Base-by-base conservation (phyloP, 768 basidiomycete genomes). In the Gautieria morchelliformis region DNA sequence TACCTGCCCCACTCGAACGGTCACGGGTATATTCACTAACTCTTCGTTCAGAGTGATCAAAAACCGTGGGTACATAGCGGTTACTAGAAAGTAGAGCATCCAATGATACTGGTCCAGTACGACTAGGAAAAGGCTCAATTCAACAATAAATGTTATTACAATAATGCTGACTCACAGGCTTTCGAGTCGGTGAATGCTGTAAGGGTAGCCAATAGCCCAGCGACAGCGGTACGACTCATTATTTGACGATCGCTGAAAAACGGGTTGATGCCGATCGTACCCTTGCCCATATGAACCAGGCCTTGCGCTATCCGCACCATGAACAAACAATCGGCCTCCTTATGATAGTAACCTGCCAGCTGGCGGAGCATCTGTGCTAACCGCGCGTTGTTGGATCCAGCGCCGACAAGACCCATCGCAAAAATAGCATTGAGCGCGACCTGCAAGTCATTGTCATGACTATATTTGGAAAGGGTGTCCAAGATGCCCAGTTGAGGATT, bases 281-380 rank as follows among this genome's bases (percentile, higher is more conserved):
- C 96, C 72, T 99, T 99, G 69, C 96, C 96, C 94, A 98, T 94
- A 70, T 97, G 93, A n/a, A 97, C 88, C 64, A 98, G 72, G 19
- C 96, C 96, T 71, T 97, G 89, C 2, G 95, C 91, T 58, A 99
- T 83, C 55, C 96, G 85, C 19, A 97, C 94, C 78, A 91, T 89
- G 70, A 99, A 98, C 64, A 97, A 71, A 67, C 92, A 95, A 66
- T 99, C 93, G 0, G 94, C 84, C 70, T 99, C 96, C 69, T 97
- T 97, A 72, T 89, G 80, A 71, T 99, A 99, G 74, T 98, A 99
- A n/a, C 90, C 90, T 11, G 95, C 93, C 4, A 99, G 79, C 67
- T 94, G 93, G 42, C 96, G 79, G 33, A 99, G 81, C 95, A 99
- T 96, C 72, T 99, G 96, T 12, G 88, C 95, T 40, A 99, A 78